A percentile compares a stretch with the other conserved stretches of the same genome.
Evolutionary conservation across 2,329 filamentous ascomycete species (phyloP).

Genomic region (Ophiobolus disseminans): DNA sequence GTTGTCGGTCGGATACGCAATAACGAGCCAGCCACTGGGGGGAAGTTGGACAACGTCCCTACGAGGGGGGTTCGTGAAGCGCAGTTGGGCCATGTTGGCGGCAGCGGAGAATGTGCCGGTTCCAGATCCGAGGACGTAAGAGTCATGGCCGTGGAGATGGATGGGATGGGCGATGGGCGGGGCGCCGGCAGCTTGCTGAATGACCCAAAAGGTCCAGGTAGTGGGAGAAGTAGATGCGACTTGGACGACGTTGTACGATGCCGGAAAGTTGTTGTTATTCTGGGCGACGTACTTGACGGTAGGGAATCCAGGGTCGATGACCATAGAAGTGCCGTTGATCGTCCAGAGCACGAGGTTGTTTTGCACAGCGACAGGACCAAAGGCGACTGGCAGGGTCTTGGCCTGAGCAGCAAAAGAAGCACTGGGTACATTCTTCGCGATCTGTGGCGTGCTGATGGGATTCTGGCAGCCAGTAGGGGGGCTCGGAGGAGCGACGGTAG

Average conservation of each 20-base stretch:
- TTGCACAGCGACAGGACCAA: constrained; percentile 39
- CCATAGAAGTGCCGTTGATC: constrained; percentile 55
- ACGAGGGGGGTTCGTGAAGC: constrained; percentile 45
- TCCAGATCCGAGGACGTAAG: constrained; percentile 35
- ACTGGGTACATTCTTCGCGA: constrained; percentile 44
- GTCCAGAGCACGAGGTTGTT: constrained; percentile 42
- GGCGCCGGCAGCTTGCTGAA: constrained; percentile 50
- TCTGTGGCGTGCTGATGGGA: constrained; percentile 43
- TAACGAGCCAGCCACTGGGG: constrained; percentile 51
- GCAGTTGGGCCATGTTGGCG: constrained; percentile 30
- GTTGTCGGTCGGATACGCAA: constrained; percentile 60
- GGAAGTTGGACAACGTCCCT: constrained; percentile 45
- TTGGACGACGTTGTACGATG: constrained; percentile 52
- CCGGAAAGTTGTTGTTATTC: constrained; percentile 50
- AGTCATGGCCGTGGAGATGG: constrained; percentile 40
- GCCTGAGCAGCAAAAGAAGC: constrained; percentile 32
- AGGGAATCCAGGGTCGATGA: constrained; percentile 57
- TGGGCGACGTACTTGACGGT: constrained; percentile 55
- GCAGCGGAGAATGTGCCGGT: constrained; percentile 36
- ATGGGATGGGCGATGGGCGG: constrained; percentile 47
- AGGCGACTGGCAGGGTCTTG: constrained; percentile 33
- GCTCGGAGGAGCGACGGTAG: constrained; percentile 28
- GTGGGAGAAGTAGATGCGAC: constrained; percentile 39
- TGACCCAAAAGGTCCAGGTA: constrained; percentile 56
- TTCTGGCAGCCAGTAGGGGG: constrained; percentile 46